Evolutionary conservation across 768 basidiomycete species (phyloP), one percentile per base, ranked within the genome.

Genomic region (Suillus variegatus): DNA sequence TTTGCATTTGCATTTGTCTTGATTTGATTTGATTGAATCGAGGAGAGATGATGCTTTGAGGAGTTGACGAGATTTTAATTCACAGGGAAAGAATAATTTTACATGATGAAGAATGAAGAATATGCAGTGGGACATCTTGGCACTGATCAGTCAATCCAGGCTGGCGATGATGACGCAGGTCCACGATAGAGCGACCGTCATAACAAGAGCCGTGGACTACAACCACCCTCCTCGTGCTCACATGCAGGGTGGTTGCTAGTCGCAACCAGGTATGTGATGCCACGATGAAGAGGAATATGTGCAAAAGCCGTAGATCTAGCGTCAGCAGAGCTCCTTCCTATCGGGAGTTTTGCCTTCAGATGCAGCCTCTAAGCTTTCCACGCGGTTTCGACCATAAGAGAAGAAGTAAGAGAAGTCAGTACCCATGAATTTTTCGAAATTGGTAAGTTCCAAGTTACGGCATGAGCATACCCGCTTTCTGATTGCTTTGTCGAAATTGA

Each of bases 401-500:
- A 32, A 18, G 47, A 57, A 57, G 44, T 40, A 51, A 35, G 36
- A 66, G 57, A 36, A 66, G 60, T 41, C 64, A 35, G 63, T 65
- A 4, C 22, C 52, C 41, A 7, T 13, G 66, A 70, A 73, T 10
- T 43, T 18, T n/a, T 32, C 1, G 55, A 67, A 41, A 51, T 80
- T 72, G 16, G 69, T 65, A 70, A 77, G 74, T 8, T 64, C 52
- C 2, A 67, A 36, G 1, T 55, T 12, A 28, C 62, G 66, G 35
- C 69, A 64, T 6, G 69, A 66, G 28, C 62, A 68, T 25, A 77
- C 73, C 6, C 54, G 20, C 2, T 71, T 69, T 2, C 78, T 57
- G 20, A 79, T 63, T 0, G 75, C 76, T 22, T 68, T 65, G 65
- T 82, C 79, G 62, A 68, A 77, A 5, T 69, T 38, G 63, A 82